Base-by-base conservation (phyloP, 345 rosid species). In the Eucalyptus pauciflora region DNA sequence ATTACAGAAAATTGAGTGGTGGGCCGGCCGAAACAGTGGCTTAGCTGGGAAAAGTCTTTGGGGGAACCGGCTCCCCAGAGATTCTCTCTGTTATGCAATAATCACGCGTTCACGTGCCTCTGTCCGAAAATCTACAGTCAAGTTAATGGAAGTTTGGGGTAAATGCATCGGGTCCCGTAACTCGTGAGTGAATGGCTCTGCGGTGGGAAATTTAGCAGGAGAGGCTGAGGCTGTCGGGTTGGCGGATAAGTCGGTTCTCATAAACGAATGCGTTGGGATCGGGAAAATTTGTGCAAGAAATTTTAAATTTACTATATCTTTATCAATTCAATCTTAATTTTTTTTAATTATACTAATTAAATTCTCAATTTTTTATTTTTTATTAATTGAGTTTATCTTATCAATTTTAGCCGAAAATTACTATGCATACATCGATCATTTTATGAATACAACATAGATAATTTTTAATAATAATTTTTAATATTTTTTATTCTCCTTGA, bases 391-490 rank as follows among this genome's bases (percentile, higher is more conserved):
- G 1, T 22, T 56, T 4, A 4, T 56, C 6, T 1, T 0, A 56
- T 4, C 6, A 56, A 56, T 56, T 56, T 56, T 22, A 22, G 0
- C 1, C 0, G 0, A 10, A 24, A 24, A 10, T 52, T 20, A 7
- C 4, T 20, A 0, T 8, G 0, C 0, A 2, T 1, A 52, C 4
- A 7, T 0, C 0, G 20, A 52, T 52, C 8, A 52, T 7, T 52
- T 3, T 52, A 52, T 20, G 2, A 5, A 0, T 52, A 18, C 8
- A 56, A 24, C 1, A 10, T 56, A 9, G 1, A 24, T 24, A 56
- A 1, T 56, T 56, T 56, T 56, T 56, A 56, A 22, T 24, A 56
- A 56, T 4, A 24, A 0, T 1, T 56, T 56, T 56, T 0, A 0
- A 56, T 56, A 4, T 56, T 56, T 54, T 56, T 22, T 0, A 56